Conservation (phyloP, 345 rosid species). For the Gossypium sturtianum region DNA sequence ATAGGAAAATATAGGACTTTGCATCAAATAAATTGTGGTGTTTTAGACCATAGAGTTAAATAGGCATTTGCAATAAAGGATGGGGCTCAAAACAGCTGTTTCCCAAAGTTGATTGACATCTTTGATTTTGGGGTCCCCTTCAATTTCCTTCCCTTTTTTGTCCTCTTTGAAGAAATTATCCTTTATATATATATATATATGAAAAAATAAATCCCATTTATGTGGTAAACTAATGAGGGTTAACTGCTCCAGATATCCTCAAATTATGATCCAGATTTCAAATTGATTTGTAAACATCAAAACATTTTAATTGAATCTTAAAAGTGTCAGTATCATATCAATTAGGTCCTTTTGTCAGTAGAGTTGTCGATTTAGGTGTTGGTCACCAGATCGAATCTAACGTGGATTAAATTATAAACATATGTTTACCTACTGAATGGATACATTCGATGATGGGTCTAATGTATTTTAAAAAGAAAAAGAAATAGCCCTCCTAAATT, state of each 20-base stretch:
- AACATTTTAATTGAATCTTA: background rate
- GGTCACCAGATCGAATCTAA: too few relatives aligned
- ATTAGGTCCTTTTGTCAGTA: background rate
- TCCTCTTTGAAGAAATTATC: background rate
- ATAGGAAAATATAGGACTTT: background rate
- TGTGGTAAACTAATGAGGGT: background rate
- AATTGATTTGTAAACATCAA: too few relatives aligned
- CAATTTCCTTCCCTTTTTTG: background rate
- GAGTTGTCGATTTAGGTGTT: background rate
- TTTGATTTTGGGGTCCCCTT: background rate
- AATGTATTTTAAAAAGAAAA: too few relatives aligned
- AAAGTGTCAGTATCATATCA: background rate
- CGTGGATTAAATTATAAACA: too few relatives aligned
- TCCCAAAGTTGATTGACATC: background rate
- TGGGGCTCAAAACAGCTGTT: background rate
- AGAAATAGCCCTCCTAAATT: too few relatives aligned
- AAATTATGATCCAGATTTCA: background rate
- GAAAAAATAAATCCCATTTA: background rate
- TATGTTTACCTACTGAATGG: too few relatives aligned
- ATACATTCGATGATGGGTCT: too few relatives aligned
- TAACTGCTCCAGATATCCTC: background rate
- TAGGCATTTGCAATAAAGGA: background rate
- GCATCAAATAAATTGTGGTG: background rate
- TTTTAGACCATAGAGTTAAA: background rate
- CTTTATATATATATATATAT: too few relatives aligned